Evolutionary conservation across 805 yeast species (phyloP).

Genomic region (Schwanniomyces sp.): DNA sequence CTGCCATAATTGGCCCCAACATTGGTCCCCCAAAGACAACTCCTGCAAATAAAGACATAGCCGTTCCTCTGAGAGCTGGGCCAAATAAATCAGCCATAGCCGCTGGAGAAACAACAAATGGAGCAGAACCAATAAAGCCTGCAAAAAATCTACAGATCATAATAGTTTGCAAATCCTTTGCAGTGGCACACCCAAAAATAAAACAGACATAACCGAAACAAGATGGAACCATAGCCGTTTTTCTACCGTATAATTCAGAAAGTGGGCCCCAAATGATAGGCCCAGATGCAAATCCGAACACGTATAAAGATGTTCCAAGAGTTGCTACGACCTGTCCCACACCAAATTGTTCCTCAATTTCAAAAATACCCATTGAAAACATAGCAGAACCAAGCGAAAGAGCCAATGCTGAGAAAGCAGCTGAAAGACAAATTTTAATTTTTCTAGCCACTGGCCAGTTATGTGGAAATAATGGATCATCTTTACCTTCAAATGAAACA

Average conservation of each 20-base stretch:
- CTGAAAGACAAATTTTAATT: conserved; percentile 15
- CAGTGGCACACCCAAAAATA: conserved; percentile 63
- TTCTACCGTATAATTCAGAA: conserved; percentile 77
- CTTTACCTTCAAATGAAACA: conserved; percentile 14
- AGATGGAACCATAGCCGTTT: conserved; percentile 54
- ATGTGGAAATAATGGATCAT: conserved; percentile 22
- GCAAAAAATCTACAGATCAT: conserved; percentile 73
- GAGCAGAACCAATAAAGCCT: conserved; percentile 78
- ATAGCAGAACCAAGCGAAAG: conserved; percentile 60
- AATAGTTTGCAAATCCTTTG: conserved; percentile 72
- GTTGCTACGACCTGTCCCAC: conserved; percentile 64
- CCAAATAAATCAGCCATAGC: conserved; percentile 76
- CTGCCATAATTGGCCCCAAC: conserved; percentile 61
- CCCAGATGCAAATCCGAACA: conserved; percentile 84
- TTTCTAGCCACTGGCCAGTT: conserved; percentile 38
- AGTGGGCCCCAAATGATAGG: conserved; percentile 85
- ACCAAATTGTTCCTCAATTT: conserved; percentile 48
- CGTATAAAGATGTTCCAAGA: conserved; percentile 72
- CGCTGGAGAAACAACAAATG: conserved; percentile 78
- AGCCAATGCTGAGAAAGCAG: conserved; percentile 43
- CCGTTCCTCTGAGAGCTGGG: conserved; percentile 63
- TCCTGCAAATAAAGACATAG: conserved; percentile 65
- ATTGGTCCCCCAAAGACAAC: conserved; percentile 73
- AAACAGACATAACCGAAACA: conserved; percentile 38
- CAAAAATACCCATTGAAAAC: conserved; percentile 58